Conservation (phyloP, 306 rosid genomes). For the Aeschynomene evenia region DNA sequence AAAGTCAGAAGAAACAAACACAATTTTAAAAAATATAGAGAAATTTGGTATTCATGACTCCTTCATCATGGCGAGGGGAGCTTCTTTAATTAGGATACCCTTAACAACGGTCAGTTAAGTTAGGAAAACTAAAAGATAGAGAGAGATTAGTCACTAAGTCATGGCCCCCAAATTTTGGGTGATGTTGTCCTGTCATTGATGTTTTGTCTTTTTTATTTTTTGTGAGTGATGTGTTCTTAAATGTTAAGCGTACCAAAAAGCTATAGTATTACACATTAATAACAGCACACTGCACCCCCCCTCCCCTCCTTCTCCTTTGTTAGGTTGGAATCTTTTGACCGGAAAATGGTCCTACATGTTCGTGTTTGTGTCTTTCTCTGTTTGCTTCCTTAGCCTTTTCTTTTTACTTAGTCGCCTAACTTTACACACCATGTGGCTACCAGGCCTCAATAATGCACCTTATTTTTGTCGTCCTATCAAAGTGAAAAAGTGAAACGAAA, state of each 20-base stretch:
- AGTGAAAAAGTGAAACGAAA: not conserved
- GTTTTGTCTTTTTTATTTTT: not conserved
- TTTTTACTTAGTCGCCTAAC: not conserved
- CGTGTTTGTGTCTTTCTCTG: not conserved
- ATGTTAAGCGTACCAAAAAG: not conserved
- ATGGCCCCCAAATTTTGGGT: not conserved
- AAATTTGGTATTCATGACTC: not conserved
- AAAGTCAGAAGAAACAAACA: no score
- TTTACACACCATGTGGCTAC: not conserved
- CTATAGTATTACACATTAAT: not conserved
- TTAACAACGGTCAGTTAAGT: not conserved
- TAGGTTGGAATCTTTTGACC: not conserved
- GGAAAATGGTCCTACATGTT: not conserved
- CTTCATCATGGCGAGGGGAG: not conserved
- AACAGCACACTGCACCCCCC: not conserved
- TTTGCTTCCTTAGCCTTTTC: not conserved
- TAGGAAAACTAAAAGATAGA: not conserved
- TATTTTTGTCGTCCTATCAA: not conserved
- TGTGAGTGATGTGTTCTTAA: not conserved
- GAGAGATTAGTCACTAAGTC: not conserved
- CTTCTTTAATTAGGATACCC: not conserved
- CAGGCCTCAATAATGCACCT: not conserved
- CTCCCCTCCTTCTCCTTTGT: no score
- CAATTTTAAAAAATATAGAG: no score
- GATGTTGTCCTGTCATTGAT: no score